These are phyloP conservation scores for Colletotrichum navitas DNA, from an alignment of 2,329 filamentous ascomycete genomes.

Conservation along the genomic window DNA sequence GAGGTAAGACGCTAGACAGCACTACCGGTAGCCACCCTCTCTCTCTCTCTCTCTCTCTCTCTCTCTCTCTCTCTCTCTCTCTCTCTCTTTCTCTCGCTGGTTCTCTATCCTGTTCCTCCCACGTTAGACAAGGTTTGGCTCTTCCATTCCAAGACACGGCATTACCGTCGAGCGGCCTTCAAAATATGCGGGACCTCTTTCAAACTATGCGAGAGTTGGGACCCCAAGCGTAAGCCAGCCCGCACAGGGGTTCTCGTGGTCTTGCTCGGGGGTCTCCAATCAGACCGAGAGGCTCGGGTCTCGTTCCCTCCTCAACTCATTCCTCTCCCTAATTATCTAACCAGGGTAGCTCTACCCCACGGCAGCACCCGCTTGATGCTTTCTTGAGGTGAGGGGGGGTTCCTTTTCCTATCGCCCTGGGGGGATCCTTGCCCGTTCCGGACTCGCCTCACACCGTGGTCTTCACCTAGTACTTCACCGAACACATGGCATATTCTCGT, in stretches of 20 bases:
- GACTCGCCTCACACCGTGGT: not conserved
- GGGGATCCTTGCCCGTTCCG: not conserved
- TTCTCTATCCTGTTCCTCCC: conserved; percentile 8
- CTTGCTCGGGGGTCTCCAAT: not conserved
- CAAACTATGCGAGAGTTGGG: conserved; percentile 3
- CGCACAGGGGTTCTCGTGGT: not conserved
- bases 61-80: not conserved
- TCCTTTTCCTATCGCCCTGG: not conserved
- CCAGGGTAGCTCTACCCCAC: conserved; percentile 9
- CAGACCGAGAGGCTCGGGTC: not conserved
- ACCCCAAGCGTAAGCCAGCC: conserved; percentile 2
- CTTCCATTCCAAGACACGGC: conserved; percentile 8
- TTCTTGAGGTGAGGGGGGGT: not conserved
- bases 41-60: not conserved
- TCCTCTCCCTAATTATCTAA: not conserved
- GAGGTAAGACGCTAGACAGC: not conserved
- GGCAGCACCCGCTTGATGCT: conserved; percentile 9
- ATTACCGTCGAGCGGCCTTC: conserved; percentile 16
- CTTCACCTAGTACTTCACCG: conserved; percentile 28
- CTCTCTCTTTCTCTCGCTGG: not conserved
- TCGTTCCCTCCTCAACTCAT: not conserved
- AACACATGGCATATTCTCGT: not conserved
- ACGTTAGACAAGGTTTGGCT: conserved; percentile 30
- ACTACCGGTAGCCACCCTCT: conserved; percentile 2
- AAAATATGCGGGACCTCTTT: conserved; percentile 11